phyloP scores from a whole-genome alignment of 2,329 filamentous ascomycete genomes.

The Didymella exigua region DNA sequence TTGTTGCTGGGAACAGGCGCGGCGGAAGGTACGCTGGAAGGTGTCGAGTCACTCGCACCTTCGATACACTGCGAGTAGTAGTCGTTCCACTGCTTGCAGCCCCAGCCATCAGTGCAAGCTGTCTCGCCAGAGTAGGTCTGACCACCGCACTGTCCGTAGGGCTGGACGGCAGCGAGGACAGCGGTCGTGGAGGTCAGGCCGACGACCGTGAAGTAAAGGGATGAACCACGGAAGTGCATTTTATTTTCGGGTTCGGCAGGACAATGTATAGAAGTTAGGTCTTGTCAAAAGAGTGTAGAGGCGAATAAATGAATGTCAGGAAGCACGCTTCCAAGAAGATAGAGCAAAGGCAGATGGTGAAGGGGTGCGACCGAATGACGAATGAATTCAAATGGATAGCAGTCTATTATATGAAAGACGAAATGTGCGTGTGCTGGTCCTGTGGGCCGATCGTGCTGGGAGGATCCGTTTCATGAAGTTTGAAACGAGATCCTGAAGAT shows the following conservation, averaged over 20 bases:
- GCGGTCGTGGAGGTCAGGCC: constrained; percentile 35
- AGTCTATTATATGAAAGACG: constrained; percentile 11
- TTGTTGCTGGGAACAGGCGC: constrained; percentile 17
- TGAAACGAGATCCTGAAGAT: constrained; percentile 36
- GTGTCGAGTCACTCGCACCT: constrained; percentile 11
- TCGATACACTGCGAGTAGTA: constrained; percentile 55
- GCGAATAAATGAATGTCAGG: constrained; percentile 23
- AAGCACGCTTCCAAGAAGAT: constrained; percentile 28
- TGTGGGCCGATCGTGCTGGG: constrained; percentile 11
- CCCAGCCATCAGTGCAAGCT: constrained; percentile 47
- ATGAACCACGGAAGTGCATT: constrained; percentile 31
- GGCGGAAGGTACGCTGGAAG: constrained; percentile 9
- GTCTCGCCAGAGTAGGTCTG: constrained; percentile 49
- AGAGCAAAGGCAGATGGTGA: constrained; percentile 10
- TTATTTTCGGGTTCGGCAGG: constrained; percentile 2
- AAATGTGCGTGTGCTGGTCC: constrained; percentile 8
- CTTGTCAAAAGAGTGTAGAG: constrained; percentile 22
- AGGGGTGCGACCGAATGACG: constrained; percentile 17
- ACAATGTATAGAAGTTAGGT: constrained; percentile 21
- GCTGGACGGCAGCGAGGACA: constrained; percentile 35
- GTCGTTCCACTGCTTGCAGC: constrained; percentile 50
- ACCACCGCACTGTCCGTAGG: constrained; percentile 56
- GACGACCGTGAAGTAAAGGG: constrained; percentile 37
- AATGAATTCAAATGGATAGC: background rate
- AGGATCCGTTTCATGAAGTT: constrained; percentile 13